Evolutionary conservation across 2,329 filamentous ascomycete species (phyloP).

Genomic region (Pseudogymnoascus sp.): DNA sequence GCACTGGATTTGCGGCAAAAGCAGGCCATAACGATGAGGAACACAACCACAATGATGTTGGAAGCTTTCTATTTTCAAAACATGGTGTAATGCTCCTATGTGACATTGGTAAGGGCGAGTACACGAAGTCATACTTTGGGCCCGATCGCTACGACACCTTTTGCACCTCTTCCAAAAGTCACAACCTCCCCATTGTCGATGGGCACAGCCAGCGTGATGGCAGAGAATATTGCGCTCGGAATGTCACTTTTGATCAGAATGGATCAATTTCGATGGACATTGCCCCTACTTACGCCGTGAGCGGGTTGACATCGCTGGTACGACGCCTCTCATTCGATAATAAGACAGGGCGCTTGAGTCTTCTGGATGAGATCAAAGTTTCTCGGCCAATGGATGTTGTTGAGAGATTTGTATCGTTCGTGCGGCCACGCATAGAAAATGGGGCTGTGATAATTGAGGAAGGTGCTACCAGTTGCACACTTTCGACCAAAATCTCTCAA

Average conservation of each 20-base stretch:
- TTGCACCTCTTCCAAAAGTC: not conserved
- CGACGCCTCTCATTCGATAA: not conserved
- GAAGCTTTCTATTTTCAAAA: not conserved
- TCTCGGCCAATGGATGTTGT: not conserved
- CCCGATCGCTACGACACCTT: not conserved
- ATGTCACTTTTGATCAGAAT: not conserved
- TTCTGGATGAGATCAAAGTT: not conserved
- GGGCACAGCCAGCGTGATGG: not conserved
- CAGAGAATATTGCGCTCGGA: not conserved
- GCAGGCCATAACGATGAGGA: constrained; percentile 4
- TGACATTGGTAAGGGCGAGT: not conserved
- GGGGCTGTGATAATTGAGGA: not conserved
- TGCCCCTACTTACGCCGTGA: not conserved
- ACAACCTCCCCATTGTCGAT: not conserved
- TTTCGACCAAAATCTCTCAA: not conserved
- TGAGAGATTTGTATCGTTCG: not conserved
- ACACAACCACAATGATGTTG: not conserved
- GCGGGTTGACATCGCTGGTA: not conserved
- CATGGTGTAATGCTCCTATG: not conserved
- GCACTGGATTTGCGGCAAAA: not conserved
- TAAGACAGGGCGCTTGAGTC: not conserved
- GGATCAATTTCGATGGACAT: not conserved
- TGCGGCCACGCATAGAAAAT: not conserved
- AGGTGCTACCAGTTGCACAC: not conserved
- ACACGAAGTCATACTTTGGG: not conserved